A percentile compares a stretch with the other conserved stretches of the same genome.
These are phyloP conservation scores for Arachis monticola DNA, from an alignment of 331 rosid species.

Conservation along the genomic window DNA sequence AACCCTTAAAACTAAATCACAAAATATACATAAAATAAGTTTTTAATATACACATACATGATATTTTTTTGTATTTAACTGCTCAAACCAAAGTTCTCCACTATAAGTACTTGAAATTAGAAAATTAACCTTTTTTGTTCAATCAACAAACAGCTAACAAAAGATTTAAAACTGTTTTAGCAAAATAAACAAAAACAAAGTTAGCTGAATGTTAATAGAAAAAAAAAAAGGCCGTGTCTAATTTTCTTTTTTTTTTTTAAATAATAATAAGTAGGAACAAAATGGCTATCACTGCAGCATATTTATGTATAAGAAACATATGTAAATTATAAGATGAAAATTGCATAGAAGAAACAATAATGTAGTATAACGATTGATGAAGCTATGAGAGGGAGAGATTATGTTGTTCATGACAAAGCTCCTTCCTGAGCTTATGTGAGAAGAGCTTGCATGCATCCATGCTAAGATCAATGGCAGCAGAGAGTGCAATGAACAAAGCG, in stretches of 20 bases:
- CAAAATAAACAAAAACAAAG: no score
- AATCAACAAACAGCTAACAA: no score
- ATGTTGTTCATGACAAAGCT: slow-evolving; percentile 77
- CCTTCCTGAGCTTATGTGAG: slow-evolving; percentile 81
- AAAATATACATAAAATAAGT: no score
- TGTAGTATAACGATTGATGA: background rate
- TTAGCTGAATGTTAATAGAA: no score
- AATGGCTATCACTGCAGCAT: slow-evolving; percentile 55
- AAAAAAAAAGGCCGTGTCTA: no score
- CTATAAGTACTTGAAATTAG: no score
- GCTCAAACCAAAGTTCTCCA: slow-evolving; percentile 42
- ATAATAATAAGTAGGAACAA: background rate
- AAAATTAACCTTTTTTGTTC: no score
- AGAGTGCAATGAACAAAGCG: slow-evolving; percentile 80
- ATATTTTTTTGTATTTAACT: background rate
- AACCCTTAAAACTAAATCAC: no score
- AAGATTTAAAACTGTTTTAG: no score
- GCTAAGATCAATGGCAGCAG: slow-evolving; percentile 96
- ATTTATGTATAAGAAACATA: background rate
- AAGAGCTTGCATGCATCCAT: slow-evolving; percentile 94
- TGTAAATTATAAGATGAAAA: background rate
- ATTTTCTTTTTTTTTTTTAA: no score
- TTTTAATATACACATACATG: no score
- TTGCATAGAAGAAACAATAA: background rate
- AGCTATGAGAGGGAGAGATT: slow-evolving; percentile 42